A percentile compares a stretch with the other conserved stretches of the same genome.
Conservation (phyloP, 257 asterid species). For the Sherardia arvensis region DNA sequence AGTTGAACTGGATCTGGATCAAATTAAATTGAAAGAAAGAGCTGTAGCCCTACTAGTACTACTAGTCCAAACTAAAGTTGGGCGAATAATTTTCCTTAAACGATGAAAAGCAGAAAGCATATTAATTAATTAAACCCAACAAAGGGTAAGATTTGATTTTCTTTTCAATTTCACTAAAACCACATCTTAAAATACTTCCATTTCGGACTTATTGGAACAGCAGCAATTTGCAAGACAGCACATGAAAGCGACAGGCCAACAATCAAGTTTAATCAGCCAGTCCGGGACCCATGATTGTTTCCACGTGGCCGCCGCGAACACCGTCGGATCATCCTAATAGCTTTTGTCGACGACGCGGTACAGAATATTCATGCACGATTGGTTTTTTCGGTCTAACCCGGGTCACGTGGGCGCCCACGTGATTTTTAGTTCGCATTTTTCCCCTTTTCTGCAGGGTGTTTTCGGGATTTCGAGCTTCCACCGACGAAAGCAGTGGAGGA, state of each 20-base stretch:
- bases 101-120: no score
- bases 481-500: conserved; percentile 13
- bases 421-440: not conserved
- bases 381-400: not conserved
- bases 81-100: not conserved
- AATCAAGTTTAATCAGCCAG: not conserved
- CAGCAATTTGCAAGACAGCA: conserved; percentile 5
- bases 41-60: no score
- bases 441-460: not conserved
- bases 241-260: conserved; percentile 13
- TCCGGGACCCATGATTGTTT: not conserved
- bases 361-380: not conserved
- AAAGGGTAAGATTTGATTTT: not conserved
- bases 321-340: not conserved
- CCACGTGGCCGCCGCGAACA: not conserved
- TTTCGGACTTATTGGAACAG: not conserved
- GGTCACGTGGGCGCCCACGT: not conserved
- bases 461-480: not conserved
- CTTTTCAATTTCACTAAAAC: not conserved
- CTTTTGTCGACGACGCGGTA: conserved; percentile 6
- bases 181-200: not conserved
- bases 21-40: no score
- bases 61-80: no score
- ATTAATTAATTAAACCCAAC: no score
- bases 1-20: no score